Evolutionary conservation across 129 eudicot species (phyloP).

Genomic region (Artemisia tridentata): DNA sequence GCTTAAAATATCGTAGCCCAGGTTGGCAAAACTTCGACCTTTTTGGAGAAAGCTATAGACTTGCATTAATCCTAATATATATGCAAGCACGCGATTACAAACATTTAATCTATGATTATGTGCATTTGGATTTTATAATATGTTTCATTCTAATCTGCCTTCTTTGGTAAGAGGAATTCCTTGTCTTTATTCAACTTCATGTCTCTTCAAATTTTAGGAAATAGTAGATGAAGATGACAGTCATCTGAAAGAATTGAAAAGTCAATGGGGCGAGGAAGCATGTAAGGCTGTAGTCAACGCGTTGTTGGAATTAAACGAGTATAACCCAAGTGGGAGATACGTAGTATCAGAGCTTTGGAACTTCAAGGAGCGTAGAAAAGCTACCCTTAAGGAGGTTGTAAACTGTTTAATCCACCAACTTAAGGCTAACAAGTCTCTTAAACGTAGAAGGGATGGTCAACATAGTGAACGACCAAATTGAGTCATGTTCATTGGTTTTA

Average conservation of each 20-base stretch:
- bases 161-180: background rate
- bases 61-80: slow-evolving; percentile 13
- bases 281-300: slow-evolving; percentile 52
- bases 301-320: slow-evolving; percentile 58
- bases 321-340: slow-evolving; percentile 72
- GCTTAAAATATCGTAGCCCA: too few species aligned
- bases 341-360: slow-evolving; percentile 73
- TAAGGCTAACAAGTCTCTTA: slow-evolving; percentile 40
- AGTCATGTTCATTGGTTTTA: slow-evolving; percentile 11
- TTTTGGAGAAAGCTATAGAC: background rate
- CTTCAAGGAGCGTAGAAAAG: slow-evolving; percentile 58
- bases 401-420: slow-evolving; percentile 47
- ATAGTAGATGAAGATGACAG: slow-evolving; percentile 49
- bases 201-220: slow-evolving; percentile 37
- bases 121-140: background rate
- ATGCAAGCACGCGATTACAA: background rate
- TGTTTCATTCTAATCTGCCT: background rate
- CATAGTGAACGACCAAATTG: slow-evolving; percentile 5
- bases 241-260: slow-evolving; percentile 44
- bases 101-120: background rate
- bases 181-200: too few species aligned
- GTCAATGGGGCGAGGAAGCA: slow-evolving; percentile 53
- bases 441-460: slow-evolving; percentile 46
- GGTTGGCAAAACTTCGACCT: background rate
- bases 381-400: slow-evolving; percentile 55